Evolutionary conservation across 495 filamentous ascomycete species (phyloP).

Genomic region (Sordaria brevicollis): DNA sequence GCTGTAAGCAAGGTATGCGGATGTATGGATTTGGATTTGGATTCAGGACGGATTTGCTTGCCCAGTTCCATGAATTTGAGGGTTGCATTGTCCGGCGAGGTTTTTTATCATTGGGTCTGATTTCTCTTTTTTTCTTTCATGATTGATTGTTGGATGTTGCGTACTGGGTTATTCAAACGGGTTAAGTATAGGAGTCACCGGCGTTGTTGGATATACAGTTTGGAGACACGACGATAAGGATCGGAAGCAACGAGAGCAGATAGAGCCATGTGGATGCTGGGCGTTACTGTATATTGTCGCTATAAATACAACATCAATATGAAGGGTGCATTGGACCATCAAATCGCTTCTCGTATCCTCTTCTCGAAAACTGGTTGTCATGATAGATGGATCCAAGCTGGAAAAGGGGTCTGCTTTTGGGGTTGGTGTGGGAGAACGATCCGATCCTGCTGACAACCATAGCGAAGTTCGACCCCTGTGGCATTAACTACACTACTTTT

Average conservation of each 20-base stretch:
- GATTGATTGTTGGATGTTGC: not conserved
- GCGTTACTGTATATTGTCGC: not conserved
- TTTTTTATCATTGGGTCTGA: not conserved
- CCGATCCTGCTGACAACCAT: not conserved
- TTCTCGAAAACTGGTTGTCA: not conserved
- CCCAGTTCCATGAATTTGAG: not conserved
- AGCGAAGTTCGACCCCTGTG: not conserved
- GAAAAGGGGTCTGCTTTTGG: not conserved
- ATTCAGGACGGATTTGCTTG: not conserved
- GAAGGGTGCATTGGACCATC: not conserved
- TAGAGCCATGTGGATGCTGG: not conserved
- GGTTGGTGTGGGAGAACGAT: not conserved
- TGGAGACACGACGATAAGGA: not conserved
- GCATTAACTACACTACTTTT: not conserved
- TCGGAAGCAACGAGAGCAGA: not conserved
- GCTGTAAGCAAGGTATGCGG: constrained; percentile 27
- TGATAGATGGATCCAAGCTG: not conserved
- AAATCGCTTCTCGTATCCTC: not conserved
- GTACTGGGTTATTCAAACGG: not conserved
- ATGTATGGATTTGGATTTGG: not conserved
- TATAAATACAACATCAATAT: not conserved
- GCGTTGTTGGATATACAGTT: not conserved
- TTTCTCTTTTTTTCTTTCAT: not conserved
- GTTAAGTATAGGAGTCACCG: not conserved
- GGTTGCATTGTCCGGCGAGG: not conserved